Conservation (phyloP, 176 grass and related monocot species). For the Eremochloa ophiuroides region DNA sequence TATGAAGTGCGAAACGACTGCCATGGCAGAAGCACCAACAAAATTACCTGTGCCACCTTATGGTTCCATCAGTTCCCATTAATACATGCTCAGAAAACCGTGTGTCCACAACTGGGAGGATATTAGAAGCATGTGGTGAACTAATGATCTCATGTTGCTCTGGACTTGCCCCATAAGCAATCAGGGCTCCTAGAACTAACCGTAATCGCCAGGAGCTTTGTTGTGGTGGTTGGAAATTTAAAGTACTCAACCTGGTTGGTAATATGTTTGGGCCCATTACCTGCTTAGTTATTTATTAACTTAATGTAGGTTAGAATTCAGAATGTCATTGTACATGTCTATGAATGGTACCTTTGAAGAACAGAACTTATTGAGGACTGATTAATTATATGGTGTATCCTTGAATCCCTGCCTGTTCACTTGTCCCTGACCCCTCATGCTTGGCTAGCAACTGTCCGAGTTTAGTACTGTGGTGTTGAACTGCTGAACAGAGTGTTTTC, state of each 20-base stretch:
- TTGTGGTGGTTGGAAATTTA: neutral
- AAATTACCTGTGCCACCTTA: neutral
- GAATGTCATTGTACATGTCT: neutral
- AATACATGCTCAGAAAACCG: neutral
- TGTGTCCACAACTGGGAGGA: conserved; percentile 19
- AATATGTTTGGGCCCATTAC: neutral
- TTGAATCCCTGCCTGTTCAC: neutral
- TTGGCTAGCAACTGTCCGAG: neutral
- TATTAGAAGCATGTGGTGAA: neutral
- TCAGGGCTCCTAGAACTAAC: neutral
- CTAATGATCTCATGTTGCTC: neutral
- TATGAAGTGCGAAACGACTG: neutral
- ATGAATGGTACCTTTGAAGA: neutral
- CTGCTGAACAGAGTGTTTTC: neutral
- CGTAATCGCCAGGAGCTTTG: neutral
- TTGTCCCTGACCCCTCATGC: neutral
- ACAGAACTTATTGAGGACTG: neutral
- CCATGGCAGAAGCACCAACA: neutral
- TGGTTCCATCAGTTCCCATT: neutral
- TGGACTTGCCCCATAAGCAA: neutral
- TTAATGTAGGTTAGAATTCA: neutral
- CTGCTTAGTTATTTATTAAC: neutral
- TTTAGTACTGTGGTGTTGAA: neutral
- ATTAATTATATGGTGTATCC: neutral
- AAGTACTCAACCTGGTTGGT: neutral